phyloP scores from a whole-genome alignment of 345 rosid species.

The Salix arbutifolia region DNA sequence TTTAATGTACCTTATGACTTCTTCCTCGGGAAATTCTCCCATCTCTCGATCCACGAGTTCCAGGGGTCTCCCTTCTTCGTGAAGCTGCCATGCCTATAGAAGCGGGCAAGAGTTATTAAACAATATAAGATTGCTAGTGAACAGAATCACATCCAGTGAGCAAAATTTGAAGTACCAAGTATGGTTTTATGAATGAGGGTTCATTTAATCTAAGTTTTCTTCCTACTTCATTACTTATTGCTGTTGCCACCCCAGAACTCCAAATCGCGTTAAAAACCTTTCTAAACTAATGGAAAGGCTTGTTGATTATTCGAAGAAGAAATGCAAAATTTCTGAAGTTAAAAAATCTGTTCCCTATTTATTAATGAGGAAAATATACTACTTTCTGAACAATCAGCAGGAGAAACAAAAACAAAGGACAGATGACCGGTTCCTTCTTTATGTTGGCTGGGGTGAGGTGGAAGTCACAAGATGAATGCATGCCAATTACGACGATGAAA shows the following conservation, averaged over 20 bases:
- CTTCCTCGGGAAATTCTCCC: conserved; percentile 46
- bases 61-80: conserved; percentile 42
- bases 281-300: not conserved
- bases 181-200: not conserved
- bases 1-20: conserved; percentile 47
- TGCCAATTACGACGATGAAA: not conserved
- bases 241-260: not conserved
- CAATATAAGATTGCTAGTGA: not conserved
- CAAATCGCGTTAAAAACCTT: not conserved
- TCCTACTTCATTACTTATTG: not conserved
- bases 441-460: too few relatives aligned
- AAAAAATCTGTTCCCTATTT: not conserved
- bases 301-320: not conserved
- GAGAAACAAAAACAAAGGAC: not conserved
- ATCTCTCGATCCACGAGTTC: conserved; percentile 56
- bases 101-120: not conserved
- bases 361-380: not conserved
- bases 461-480: not conserved
- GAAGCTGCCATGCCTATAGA: conserved; percentile 57
- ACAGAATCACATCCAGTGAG: not conserved
- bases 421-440: too few relatives aligned
- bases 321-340: not conserved
- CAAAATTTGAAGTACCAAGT: not conserved
- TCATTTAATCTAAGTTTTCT: not conserved
- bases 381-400: not conserved